A percentile compares a stretch with the other conserved stretches of the same genome.
Conservation (phyloP, 164 flowering plant genomes). For the Umbilicus rupestris region DNA sequence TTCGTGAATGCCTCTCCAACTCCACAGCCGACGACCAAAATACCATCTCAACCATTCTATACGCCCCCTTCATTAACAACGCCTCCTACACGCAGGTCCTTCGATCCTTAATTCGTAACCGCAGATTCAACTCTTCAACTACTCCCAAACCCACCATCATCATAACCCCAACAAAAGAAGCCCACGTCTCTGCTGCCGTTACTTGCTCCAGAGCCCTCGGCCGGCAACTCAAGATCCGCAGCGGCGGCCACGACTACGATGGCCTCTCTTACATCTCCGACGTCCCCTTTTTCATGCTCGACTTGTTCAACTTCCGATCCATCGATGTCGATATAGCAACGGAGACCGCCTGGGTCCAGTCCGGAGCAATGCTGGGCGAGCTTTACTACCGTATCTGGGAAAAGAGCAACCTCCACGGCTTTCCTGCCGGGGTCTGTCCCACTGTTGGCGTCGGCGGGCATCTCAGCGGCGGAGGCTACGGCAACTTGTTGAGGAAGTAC, state of each 20-base stretch:
- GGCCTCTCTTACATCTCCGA: constrained; percentile 26
- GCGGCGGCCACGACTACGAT: constrained; percentile 29
- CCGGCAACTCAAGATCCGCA: constrained; percentile 24
- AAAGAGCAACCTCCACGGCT: constrained; percentile 16
- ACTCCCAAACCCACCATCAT: constrained; percentile 32
- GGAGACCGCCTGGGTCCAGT: constrained; percentile 19
- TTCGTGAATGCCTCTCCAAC: constrained; percentile 18
- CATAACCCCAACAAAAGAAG: constrained; percentile 23
- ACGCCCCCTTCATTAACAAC: constrained; percentile 12
- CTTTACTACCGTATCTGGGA: constrained; percentile 18
- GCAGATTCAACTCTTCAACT: constrained; percentile 20
- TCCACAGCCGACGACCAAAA: constrained; percentile 14
- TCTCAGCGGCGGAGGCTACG: constrained; percentile 24
- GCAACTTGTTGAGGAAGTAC: constrained; percentile 20
- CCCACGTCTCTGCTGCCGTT: constrained; percentile 31
- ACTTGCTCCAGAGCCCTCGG: constrained; percentile 14
- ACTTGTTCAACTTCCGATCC: constrained; percentile 23
- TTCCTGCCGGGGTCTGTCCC: constrained; percentile 21
- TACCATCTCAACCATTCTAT: constrained; percentile 12
- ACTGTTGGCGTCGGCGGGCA: constrained; percentile 23
- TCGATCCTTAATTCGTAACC: constrained; percentile 25
- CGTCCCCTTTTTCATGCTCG: constrained; percentile 24
- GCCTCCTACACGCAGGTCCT: constrained; percentile 19
- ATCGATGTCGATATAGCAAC: constrained; percentile 9
- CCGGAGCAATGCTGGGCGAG: constrained; percentile 23